phyloP scores from a whole-genome alignment of 2,329 filamentous ascomycete genomes.

The Aspergillus sp. region DNA sequence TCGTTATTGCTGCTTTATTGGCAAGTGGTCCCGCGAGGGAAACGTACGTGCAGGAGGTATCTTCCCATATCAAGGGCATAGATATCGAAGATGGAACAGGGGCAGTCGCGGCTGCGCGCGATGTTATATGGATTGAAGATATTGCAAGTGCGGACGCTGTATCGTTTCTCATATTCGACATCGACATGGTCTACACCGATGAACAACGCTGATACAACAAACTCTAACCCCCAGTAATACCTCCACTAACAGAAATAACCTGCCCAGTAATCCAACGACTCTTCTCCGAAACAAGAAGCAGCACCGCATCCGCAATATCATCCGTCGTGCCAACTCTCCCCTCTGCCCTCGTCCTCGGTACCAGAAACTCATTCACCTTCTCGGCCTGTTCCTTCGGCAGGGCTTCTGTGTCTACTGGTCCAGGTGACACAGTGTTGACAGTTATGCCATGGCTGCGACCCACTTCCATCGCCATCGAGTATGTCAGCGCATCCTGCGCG shows the following conservation, averaged over 20 bases:
- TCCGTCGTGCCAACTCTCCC: not conserved
- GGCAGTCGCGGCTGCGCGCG: no score
- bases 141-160: no score
- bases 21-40: no score
- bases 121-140: no score
- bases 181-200: no score
- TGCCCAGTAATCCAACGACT: constrained; percentile 13
- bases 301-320: constrained; percentile 8
- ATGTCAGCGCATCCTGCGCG: constrained; percentile 51
- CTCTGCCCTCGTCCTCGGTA: not conserved
- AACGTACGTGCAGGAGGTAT: no score
- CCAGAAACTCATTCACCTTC: not conserved
- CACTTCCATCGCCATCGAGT: not conserved
- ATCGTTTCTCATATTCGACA: no score
- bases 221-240: not conserved
- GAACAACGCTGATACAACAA: no score
- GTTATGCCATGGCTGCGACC: constrained; percentile 3
- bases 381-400: not conserved
- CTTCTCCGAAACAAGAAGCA: constrained; percentile 3
- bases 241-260: constrained; percentile 10
- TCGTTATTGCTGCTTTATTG: no score
- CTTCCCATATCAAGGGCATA: no score
- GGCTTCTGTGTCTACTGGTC: constrained; percentile 1
- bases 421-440: constrained; percentile 6
- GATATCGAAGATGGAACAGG: no score